Base-by-base conservation (phyloP, 2,329 filamentous ascomycete genomes). In the Trichoderma asperellum region DNA sequence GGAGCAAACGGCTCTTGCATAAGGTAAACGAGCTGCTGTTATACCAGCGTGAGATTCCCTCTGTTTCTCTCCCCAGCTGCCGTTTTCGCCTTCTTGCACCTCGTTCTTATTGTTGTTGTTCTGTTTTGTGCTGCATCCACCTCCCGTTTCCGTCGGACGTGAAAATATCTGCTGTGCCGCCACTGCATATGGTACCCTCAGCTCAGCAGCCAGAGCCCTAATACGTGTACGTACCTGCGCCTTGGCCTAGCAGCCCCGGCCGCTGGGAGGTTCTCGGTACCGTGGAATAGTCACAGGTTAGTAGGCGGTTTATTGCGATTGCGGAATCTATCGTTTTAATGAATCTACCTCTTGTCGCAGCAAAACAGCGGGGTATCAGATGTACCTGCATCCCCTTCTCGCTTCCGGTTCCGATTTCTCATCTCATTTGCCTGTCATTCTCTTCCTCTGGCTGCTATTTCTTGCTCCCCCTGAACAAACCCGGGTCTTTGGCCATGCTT, bases 401-500 rank as follows among this genome's bases (percentile, higher is more conserved):
- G 63, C 63, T 67, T 67, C 55, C 40, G 16, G 58, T 47, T 49
- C 40, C 55, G 40, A 67, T 47, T 49, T 67, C 55, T 47, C 16
- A 67, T 67, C 55, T 67, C 55, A 67, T 37, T 67, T 66, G 27
- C 53, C 37, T 21, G 18, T 21, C 21, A 24, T 12, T 49, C 21
- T 49, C 32, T 32, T 58, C n/a, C 21, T 35, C 34, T 49, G 40
- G 40, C 18, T 43, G 18, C 40, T 34, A 52, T 56, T 67, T 59
- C 43, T 21, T 53, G 53, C 63, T 43, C 43, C 63, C 61, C 63
- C 63, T 67, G 55, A 66, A 24, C 63, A 34, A n/a, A 27, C 40
- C 18, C 40, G 24, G 52, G 34, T 16, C 8, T 16, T 35, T 57
- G 29, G 29, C 55, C 61, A 64, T 64, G 61, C 47, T 24, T 64